phyloP scores from a whole-genome alignment of 2,329 filamentous ascomycete genomes.

The Verticillium longisporum region DNA sequence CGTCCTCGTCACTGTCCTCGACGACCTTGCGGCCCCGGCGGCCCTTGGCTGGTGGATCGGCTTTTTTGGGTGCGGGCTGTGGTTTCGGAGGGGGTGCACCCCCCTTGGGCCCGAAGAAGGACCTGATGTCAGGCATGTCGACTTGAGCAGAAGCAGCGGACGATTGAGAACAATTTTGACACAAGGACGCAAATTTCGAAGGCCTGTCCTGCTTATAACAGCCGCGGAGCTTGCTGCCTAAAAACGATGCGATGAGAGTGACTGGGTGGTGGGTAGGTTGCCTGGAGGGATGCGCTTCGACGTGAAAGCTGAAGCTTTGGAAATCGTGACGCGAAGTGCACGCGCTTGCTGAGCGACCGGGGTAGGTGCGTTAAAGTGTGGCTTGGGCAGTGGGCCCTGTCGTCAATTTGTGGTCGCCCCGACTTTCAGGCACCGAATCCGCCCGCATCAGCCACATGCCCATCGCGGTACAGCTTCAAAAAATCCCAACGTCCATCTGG shows the following conservation, averaged over 20 bases:
- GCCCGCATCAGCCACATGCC: conserved; percentile 9
- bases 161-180: background rate
- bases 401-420: conserved; percentile 10
- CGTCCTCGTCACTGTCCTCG: conserved; percentile 76
- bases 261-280: background rate
- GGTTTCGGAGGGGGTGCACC: conserved; percentile 46
- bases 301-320: conserved; percentile 4
- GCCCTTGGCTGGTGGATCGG: conserved; percentile 34
- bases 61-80: conserved; percentile 31
- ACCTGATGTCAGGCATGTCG: conserved; percentile 82
- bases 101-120: conserved; percentile 78
- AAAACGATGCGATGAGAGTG: background rate
- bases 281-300: background rate
- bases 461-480: conserved; percentile 5
- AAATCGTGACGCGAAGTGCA: conserved; percentile 32
- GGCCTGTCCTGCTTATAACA: background rate
- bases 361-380: conserved; percentile 4
- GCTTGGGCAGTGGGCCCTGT: conserved; percentile 16
- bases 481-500: background rate
- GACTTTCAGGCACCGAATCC: conserved; percentile 12
- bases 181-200: background rate
- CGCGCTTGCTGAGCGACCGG: conserved; percentile 24
- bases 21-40: conserved; percentile 59
- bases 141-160: background rate
- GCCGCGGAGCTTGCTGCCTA: background rate